A percentile compares a stretch with the other conserved stretches of the same genome.
phyloP scores from a whole-genome alignment of 768 basidiomycete species.

The Phylloporus rhodoxanthus region DNA sequence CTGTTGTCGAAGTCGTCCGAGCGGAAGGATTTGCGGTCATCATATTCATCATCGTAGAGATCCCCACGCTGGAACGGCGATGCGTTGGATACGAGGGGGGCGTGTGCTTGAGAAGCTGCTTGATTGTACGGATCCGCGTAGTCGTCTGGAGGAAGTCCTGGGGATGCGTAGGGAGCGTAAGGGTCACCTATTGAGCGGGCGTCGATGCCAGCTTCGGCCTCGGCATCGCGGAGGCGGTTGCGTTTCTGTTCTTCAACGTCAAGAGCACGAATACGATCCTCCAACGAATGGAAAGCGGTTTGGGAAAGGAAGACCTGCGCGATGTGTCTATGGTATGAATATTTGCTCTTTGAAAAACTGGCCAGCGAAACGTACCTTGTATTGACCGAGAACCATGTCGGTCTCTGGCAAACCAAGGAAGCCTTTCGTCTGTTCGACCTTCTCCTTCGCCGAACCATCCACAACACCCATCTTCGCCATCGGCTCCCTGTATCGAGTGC shows the following conservation, averaged over 20 bases:
- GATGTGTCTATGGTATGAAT: slow-evolving; percentile 2
- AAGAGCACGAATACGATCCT: slow-evolving; percentile 75
- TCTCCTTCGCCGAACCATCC: slow-evolving; percentile 57
- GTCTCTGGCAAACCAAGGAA: slow-evolving; percentile 54
- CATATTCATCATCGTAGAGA: slow-evolving; percentile 72
- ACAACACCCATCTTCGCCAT: slow-evolving; percentile 49
- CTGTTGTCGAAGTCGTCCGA: slow-evolving; percentile 78
- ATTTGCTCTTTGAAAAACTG: background rate
- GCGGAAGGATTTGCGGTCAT: slow-evolving; percentile 65
- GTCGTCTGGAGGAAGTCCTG: slow-evolving; percentile 38
- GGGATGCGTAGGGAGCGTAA: slow-evolving; percentile 70
- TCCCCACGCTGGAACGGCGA: slow-evolving; percentile 77
- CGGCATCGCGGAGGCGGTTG: slow-evolving; percentile 68
- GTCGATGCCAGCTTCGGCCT: slow-evolving; percentile 63
- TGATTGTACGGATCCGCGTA: slow-evolving; percentile 50
- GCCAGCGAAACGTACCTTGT: slow-evolving; percentile 50
- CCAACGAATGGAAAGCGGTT: slow-evolving; percentile 76
- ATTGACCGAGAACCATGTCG: slow-evolving; percentile 77
- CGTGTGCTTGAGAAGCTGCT: slow-evolving; percentile 54
- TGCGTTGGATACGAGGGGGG: slow-evolving; percentile 80
- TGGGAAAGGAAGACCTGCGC: slow-evolving; percentile 84
- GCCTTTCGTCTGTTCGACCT: slow-evolving; percentile 52
- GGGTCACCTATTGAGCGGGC: slow-evolving; percentile 56
- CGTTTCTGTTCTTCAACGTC: slow-evolving; percentile 87
- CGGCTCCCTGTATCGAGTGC: slow-evolving; percentile 71